Conservation (phyloP, 805 yeast genomes). For the Ogataea salicorniae region DNA sequence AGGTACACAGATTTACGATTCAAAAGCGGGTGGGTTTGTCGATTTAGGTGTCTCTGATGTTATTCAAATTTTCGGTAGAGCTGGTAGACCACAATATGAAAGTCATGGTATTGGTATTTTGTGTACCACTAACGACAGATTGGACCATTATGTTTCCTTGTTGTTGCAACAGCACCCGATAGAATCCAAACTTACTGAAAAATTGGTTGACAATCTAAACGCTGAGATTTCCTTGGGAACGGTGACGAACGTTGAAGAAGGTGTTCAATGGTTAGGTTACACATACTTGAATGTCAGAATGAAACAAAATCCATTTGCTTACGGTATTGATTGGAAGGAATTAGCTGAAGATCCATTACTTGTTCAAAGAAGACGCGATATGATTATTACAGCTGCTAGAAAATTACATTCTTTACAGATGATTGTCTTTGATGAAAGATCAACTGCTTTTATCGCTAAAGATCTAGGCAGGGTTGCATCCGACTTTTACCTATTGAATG, state of each 20-base stretch:
- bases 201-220: slow-evolving; percentile 85
- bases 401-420: slow-evolving; percentile 82
- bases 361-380: slow-evolving; percentile 63
- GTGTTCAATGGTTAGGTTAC: slow-evolving; percentile 95
- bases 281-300: slow-evolving; percentile 91
- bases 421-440: slow-evolving; percentile 85
- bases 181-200: slow-evolving; percentile 74
- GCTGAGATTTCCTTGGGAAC: slow-evolving; percentile 96
- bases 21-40: slow-evolving; percentile 89
- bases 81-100: slow-evolving; percentile 97
- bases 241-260: slow-evolving; percentile 91
- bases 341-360: slow-evolving; percentile 77
- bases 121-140: slow-evolving; percentile 72
- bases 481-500: slow-evolving; percentile 82
- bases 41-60: slow-evolving; percentile 96
- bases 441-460: slow-evolving; percentile 74
- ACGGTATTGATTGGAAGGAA: slow-evolving; percentile 87
- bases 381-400: slow-evolving; percentile 78
- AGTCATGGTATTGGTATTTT: slow-evolving; percentile 88
- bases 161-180: slow-evolving; percentile 95
- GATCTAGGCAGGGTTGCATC: slow-evolving; percentile 94
- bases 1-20: slow-evolving; percentile 93
- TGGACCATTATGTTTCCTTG: slow-evolving; percentile 85
- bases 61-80: slow-evolving; percentile 97
- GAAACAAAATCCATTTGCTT: slow-evolving; percentile 89